These are phyloP conservation scores for Saccharomyces hybrid DNA, from an alignment of 1,139 yeast species.

Conservation along the genomic window DNA sequence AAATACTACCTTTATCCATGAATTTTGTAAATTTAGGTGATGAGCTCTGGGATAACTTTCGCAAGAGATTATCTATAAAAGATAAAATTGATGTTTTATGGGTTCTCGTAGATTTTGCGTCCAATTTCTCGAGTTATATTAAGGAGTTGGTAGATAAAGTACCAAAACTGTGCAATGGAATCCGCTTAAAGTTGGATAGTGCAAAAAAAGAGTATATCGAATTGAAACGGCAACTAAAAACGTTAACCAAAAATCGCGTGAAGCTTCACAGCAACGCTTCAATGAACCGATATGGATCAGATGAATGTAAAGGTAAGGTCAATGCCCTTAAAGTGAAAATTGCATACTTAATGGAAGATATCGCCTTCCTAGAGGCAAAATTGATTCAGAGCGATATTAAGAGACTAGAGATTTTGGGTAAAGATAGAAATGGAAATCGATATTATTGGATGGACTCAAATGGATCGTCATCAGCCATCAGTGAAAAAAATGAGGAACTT, in stretches of 20 bases:
- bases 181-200: neutral
- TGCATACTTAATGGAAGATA: constrained; percentile 41
- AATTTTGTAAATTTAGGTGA: neutral
- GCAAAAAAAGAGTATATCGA: neutral
- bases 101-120: neutral
- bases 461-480: constrained; percentile 51
- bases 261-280: neutral
- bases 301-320: constrained; percentile 8
- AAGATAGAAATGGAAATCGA: constrained; percentile 74
- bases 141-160: neutral
- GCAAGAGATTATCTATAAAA: neutral
- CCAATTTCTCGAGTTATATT: neutral
- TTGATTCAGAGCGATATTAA: constrained; percentile 69
- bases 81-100: neutral
- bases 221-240: neutral
- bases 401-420: constrained; percentile 68
- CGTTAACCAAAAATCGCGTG: neutral
- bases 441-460: constrained; percentile 95
- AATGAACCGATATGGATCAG: neutral
- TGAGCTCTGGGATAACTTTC: neutral
- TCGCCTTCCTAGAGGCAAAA: constrained; percentile 47
- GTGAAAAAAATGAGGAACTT: neutral
- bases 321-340: constrained; percentile 24
- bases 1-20: neutral
- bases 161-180: neutral